These are phyloP conservation scores for Suillus bovinus DNA, from an alignment of 768 basidiomycete genomes.

Conservation along the genomic window DNA sequence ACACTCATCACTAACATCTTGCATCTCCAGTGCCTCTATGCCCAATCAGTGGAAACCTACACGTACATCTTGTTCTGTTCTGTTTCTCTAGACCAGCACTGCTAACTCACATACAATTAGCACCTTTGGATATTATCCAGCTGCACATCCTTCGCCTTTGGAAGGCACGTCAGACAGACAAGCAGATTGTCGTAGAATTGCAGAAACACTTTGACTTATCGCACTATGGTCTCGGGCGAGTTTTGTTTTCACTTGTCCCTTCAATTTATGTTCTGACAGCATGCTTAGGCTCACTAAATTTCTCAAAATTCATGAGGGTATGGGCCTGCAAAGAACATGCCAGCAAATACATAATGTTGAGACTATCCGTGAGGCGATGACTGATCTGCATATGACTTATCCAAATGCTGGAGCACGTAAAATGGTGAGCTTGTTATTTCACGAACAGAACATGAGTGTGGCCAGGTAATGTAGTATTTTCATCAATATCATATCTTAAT, in stretches of 20 bases:
- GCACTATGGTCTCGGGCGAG: constrained; percentile 24
- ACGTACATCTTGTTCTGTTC: not conserved
- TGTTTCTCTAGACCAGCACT: not conserved
- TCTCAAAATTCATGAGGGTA: constrained; percentile 8
- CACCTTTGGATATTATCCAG: constrained; percentile 13
- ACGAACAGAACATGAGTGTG: constrained; percentile 19
- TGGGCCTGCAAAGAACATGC: constrained; percentile 21
- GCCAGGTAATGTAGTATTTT: no score
- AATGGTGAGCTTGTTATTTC: no score
- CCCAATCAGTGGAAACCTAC: constrained; percentile 9
- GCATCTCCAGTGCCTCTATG: not conserved
- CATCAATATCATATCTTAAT: no score
- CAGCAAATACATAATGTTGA: constrained; percentile 22
- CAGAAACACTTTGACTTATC: constrained; percentile 21
- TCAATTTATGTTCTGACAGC: not conserved
- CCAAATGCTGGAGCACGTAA: no score
- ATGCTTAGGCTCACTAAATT: not conserved
- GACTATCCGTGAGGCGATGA: no score
- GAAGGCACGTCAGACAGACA: constrained; percentile 28
- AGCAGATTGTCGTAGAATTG: constrained; percentile 24
- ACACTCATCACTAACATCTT: no score
- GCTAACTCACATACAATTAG: constrained; percentile 8
- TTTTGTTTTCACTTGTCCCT: not conserved
- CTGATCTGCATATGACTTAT: no score
- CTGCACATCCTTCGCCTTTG: constrained; percentile 20